phyloP scores from a whole-genome alignment of 352 stramenopile genomes.

The Phytopythium chamaehyphon region DNA sequence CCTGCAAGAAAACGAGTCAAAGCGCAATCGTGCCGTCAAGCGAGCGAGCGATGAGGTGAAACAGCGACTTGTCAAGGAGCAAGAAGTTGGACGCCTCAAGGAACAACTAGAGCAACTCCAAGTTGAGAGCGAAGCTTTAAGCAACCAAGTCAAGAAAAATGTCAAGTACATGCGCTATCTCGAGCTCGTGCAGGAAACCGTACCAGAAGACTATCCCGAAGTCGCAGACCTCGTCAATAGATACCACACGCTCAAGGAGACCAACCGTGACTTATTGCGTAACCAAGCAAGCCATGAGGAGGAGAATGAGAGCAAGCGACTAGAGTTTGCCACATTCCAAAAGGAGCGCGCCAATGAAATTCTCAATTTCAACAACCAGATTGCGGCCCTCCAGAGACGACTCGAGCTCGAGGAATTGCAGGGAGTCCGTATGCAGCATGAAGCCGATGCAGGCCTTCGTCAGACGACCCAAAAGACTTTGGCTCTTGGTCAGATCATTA shows the following conservation, averaged over 20 bases:
- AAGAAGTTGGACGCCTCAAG: constrained; percentile 74
- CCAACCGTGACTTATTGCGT: constrained; percentile 76
- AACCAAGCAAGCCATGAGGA: constrained; percentile 81
- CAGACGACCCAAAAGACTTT: constrained; percentile 89
- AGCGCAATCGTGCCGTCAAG: constrained; percentile 91
- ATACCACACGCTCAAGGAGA: constrained; percentile 90
- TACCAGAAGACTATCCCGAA: constrained; percentile 91
- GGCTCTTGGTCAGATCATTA: constrained; percentile 88
- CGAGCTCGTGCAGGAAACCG: constrained; percentile 85
- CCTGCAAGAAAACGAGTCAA: constrained; percentile 92
- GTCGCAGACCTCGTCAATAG: constrained; percentile 90
- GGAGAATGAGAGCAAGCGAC: constrained; percentile 81
- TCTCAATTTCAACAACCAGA: constrained; percentile 90
- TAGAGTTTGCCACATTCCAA: constrained; percentile 81
- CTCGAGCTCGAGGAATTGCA: constrained; percentile 67
- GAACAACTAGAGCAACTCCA: constrained; percentile 63
- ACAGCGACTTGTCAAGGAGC: constrained; percentile 86
- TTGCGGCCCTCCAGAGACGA: constrained; percentile 80
- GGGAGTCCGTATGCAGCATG: constrained; percentile 79
- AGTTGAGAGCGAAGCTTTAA: constrained; percentile 62
- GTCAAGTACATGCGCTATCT: constrained; percentile 88
- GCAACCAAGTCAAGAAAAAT: constrained; percentile 66
- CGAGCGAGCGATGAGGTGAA: constrained; percentile 91
- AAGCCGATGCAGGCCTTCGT: constrained; percentile 85
- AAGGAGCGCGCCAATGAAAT: constrained; percentile 91